Percentiles rank a stretch among this genome's conserved stretches.
These are phyloP conservation scores for Lentinula guzmanii DNA, from an alignment of 768 basidiomycete species.

Conservation along the genomic window DNA sequence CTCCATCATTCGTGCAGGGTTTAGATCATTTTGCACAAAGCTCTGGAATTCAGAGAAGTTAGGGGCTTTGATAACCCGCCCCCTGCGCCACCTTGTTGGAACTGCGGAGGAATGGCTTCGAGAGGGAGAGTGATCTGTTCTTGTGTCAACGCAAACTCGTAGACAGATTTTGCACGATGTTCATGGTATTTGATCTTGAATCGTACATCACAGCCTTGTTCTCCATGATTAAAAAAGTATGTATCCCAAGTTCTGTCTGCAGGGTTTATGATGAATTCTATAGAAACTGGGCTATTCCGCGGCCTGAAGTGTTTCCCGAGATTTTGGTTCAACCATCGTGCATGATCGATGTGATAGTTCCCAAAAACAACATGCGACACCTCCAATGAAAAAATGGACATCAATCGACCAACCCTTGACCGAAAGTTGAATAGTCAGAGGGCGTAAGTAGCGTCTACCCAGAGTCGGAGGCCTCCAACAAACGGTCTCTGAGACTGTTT, in stretches of 20 bases:
- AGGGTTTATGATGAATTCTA: background rate
- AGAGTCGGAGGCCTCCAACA: too few species aligned
- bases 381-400: background rate
- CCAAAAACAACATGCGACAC: background rate
- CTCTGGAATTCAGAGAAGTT: background rate
- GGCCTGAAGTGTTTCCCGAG: background rate
- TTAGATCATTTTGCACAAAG: too few species aligned
- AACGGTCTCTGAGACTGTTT: too few species aligned
- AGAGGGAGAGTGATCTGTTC: background rate
- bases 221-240: background rate
- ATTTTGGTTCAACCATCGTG: background rate
- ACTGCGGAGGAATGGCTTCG: background rate
- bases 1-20: too few species aligned
- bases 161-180: background rate
- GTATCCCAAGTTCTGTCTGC: background rate
- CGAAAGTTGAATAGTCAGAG: background rate
- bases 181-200: background rate
- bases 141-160: background rate
- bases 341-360: background rate
- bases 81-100: background rate
- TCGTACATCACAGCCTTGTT: background rate
- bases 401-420: background rate
- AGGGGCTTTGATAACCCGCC: background rate
- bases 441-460: too few species aligned
- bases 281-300: background rate